Evolutionary conservation across 108 stramenopile species (phyloP), one percentile per base, ranked within the genome.

Genomic region (Cylindrotheca fusiformis): DNA sequence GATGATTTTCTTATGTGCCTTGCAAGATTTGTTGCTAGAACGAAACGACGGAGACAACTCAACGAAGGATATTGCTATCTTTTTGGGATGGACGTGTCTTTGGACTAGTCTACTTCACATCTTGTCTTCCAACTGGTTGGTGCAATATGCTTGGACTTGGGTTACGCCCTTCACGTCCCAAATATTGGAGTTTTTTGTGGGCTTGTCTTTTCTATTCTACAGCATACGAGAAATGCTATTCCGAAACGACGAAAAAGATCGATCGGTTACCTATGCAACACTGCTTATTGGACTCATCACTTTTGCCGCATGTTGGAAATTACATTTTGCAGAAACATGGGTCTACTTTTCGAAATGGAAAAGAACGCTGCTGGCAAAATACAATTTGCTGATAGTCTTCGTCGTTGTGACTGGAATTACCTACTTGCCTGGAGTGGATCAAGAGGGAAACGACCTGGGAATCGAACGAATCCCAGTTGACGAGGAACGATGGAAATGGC

Each of bases 131-230:
- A 48, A 52, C 54, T 52, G 74, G 0, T 76, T 69, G 3, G 41
- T 74, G 55, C 72, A 74, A 22, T 32, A 31, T 26, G 52, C 70
- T 57, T 67, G 78, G 19, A 68, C 70, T 69, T 71, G 69, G 59
- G 71, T 84, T 14, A 84, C 83, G 25, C 73, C 71, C 19, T 84
- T 84, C 47, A 77, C 78, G 22, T 66, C 66, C n/a, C 75, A 84
- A 51, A 80, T 78, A 17, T 84, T 84, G 44, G 83, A 80, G 57
- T 47, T 84, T 18, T 79, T 84, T 47, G 77, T 80, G 19, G 83
- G 67, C 30, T 51, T 77, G 2, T 63, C 76, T 26, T 84, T 80
- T 54, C 65, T 80, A 5, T 76, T 77, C 3, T 36, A 31, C 17
- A 44, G 50, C 4, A 21, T 69, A 0, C 47, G 63, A 14, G 79